These are phyloP conservation scores for Alternaria gansuensis DNA, from an alignment of 2,329 filamentous ascomycete species.

Conservation along the genomic window DNA sequence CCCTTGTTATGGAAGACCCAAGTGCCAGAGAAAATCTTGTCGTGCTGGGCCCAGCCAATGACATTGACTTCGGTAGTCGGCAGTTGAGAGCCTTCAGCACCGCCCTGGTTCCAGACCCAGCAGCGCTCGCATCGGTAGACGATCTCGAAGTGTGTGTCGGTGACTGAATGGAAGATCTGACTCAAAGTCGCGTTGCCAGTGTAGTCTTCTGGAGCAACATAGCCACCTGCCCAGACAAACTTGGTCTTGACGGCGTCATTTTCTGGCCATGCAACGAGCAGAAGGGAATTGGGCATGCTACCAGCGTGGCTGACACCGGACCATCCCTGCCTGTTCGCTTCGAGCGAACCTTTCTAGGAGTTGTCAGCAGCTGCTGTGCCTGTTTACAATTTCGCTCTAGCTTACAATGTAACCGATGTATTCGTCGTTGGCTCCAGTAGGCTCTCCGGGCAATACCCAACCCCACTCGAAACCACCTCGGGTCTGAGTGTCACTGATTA, in stretches of 20 bases:
- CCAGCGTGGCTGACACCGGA: constrained; percentile 51
- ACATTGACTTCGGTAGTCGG: constrained; percentile 52
- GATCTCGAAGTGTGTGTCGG: constrained; percentile 66
- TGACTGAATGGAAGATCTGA: constrained; percentile 67
- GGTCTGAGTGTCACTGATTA: constrained; percentile 38
- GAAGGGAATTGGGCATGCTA: constrained; percentile 48
- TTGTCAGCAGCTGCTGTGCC: constrained; percentile 21
- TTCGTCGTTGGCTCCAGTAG: constrained; percentile 40
- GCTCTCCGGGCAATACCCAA: constrained; percentile 42
- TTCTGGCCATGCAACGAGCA: constrained; percentile 48
- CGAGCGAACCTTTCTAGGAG: constrained; percentile 42
- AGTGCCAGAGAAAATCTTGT: constrained; percentile 51
- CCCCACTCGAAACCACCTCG: constrained; percentile 49
- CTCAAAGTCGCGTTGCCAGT: constrained; percentile 69
- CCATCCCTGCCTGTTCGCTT: constrained; percentile 44
- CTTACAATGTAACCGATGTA: constrained; percentile 53
- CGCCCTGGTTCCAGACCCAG: constrained; percentile 57
- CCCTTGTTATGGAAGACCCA: constrained; percentile 63
- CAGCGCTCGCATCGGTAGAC: constrained; percentile 70
- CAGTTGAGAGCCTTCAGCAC: constrained; percentile 52
- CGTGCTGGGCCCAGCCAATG: constrained; percentile 66
- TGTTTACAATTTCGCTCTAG: neutral
- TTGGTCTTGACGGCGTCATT: constrained; percentile 41
- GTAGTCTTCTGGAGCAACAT: constrained; percentile 67
- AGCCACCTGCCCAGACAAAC: constrained; percentile 59